Base-by-base conservation (phyloP, 805 yeast species). In the Pichia eremophila region DNA sequence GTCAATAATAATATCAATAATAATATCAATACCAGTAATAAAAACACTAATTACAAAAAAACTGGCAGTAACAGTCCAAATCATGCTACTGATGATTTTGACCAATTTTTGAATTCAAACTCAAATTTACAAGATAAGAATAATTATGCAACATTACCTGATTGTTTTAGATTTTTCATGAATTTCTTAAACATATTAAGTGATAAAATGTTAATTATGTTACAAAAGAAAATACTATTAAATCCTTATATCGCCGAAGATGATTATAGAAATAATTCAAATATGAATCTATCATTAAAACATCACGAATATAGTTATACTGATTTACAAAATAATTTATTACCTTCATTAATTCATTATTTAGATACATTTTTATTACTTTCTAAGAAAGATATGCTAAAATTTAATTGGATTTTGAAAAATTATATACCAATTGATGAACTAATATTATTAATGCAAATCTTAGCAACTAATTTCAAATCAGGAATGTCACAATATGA, bases 391-490 rank as follows among this genome's bases (percentile, higher is more conserved):
- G 47, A 47, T 14, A 46, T 57, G 54, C 41, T 46, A 28, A 54
- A 72, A 47, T 79, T 67, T 59, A 79, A 78, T 54, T 79, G 84
- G 84, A 79, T 77, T 52, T 69, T 78, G 43, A 73, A 78, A 55
- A 67, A 81, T 41, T 75, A 77, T n/a, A 71, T 79, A 43, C 85
- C 85, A 3, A 66, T 78, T 45, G 83, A 79, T 59, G 77, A 81
- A 8, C 69, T 79, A 15, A 73, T 78, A 14, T 58, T 78, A 46
- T 62, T 78, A 50, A 65, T 76, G 53, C 73, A 77, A 14, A 74
- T 78, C 32, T 66, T 79, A 44, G 70, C 76, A 2, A 73, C 77
- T 8, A 80, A 78, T 57, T 65, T 77, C 57, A 73, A 73, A 48
- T 22, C 37, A 17, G 58, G 57, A 2, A 48, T 66, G 15, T 32